A percentile compares a stretch with the other conserved stretches of the same genome.
Conservation (phyloP, 805 yeast species). For the Suhomyces sp. region DNA sequence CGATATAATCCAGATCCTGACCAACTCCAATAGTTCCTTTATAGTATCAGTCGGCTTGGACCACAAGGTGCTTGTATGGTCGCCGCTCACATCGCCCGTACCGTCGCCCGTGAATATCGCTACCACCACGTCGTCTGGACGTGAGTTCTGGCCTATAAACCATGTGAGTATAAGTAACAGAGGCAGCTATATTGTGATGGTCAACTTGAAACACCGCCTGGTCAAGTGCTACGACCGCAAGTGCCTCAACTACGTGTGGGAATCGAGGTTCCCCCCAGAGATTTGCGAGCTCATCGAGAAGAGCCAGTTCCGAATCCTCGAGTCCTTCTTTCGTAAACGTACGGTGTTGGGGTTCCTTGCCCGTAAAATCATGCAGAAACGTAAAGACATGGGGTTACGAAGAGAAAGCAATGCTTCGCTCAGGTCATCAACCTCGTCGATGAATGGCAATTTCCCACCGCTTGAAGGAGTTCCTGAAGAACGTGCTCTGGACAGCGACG, state of each 20-base stretch:
- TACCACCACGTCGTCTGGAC: constrained; percentile 40
- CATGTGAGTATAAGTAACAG: constrained; percentile 55
- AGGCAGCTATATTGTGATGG: constrained; percentile 57
- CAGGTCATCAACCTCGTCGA: constrained; percentile 17
- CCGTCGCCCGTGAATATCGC: constrained; percentile 24
- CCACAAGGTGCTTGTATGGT: constrained; percentile 71
- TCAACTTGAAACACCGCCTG: constrained; percentile 47
- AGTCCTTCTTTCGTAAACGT: constrained; percentile 57
- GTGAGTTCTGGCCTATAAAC: constrained; percentile 61
- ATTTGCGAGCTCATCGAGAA: constrained; percentile 12
- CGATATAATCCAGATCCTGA: constrained; percentile 60
- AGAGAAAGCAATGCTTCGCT: constrained; percentile 31
- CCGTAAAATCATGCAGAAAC: constrained; percentile 28
- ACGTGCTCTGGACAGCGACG: constrained; percentile 31
- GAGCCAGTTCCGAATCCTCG: constrained; percentile 41
- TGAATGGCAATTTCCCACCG: constrained; percentile 37
- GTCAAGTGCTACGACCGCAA: constrained; percentile 62
- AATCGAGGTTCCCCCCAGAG: constrained; percentile 39
- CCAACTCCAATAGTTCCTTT: constrained; percentile 59
- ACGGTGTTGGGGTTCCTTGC: constrained; percentile 48
- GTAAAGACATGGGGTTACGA: constrained; percentile 20
- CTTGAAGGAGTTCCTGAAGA: constrained; percentile 1
- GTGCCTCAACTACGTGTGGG: constrained; percentile 58
- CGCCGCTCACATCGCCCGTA: constrained; percentile 44
- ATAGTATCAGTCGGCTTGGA: constrained; percentile 72